phyloP scores from a whole-genome alignment of 2,329 filamentous ascomycete genomes.

The Pseudogymnoascus verrucosus region DNA sequence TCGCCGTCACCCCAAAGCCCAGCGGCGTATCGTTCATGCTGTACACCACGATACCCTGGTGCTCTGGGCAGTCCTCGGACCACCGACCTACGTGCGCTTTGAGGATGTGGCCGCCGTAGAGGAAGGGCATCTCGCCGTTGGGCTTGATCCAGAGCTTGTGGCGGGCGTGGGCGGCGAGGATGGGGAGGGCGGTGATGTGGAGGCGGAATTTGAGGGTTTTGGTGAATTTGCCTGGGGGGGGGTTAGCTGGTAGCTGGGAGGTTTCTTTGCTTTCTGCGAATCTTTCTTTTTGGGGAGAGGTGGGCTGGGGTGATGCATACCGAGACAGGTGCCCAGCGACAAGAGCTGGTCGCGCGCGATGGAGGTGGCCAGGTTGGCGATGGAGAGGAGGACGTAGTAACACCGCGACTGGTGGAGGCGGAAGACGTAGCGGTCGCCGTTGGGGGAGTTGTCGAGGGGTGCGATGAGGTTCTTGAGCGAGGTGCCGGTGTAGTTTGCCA shows the following conservation, averaged over 20 bases:
- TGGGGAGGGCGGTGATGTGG: constrained; percentile 78
- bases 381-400: constrained; percentile 83
- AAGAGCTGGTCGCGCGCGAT: constrained; percentile 75
- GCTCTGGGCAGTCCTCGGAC: constrained; percentile 88
- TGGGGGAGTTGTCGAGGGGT: constrained; percentile 57
- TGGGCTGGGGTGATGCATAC: constrained; percentile 30
- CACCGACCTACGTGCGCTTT: constrained; percentile 71
- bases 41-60: constrained; percentile 83
- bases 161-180: constrained; percentile 82
- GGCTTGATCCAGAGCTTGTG: constrained; percentile 97
- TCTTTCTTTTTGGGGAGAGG: not conserved
- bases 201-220: constrained; percentile 94
- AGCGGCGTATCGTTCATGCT: constrained; percentile 90
- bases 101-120: constrained; percentile 82
- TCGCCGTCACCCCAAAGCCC: constrained; percentile 87
- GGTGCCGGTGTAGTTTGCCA: constrained; percentile 85
- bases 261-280: too few species aligned
- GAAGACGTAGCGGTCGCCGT: constrained; percentile 76
- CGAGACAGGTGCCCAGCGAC: constrained; percentile 79
- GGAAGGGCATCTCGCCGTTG: constrained; percentile 94
- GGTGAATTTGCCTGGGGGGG: constrained; percentile 72
- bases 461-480: constrained; percentile 80
- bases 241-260: constrained; percentile 17
- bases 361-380: constrained; percentile 86
- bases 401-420: constrained; percentile 74